phyloP scores from a whole-genome alignment of 768 basidiomycete species.

The Trametes gibbosa region DNA sequence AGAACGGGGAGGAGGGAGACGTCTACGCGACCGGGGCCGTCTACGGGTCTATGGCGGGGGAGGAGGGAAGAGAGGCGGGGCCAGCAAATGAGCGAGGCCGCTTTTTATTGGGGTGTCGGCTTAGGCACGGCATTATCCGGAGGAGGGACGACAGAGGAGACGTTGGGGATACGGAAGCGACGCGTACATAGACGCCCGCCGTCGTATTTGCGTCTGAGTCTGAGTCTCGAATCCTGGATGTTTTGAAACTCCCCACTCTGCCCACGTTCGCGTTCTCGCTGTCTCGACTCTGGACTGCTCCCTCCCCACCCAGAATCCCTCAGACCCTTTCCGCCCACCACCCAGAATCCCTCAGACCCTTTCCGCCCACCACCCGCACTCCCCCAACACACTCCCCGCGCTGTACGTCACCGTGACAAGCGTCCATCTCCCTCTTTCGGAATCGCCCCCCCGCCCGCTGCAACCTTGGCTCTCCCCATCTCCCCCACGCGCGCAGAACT shows the following conservation, averaged over 20 bases:
- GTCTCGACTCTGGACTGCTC: neutral
- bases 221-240: neutral
- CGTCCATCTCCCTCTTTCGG: no score
- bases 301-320: neutral
- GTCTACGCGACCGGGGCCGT: slow-evolving; percentile 12
- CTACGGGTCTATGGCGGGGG: slow-evolving; percentile 15
- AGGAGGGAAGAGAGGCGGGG: slow-evolving; percentile 17
- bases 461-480: no score
- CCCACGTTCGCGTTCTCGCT: neutral
- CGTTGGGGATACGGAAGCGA: neutral
- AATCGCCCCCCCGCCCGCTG: neutral
- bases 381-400: neutral
- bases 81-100: neutral
- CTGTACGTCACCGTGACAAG: neutral
- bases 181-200: neutral
- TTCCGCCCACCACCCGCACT: neutral
- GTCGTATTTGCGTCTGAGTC: neutral
- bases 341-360: neutral
- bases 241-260: neutral
- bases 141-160: neutral
- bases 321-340: neutral
- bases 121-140: slow-evolving; percentile 15
- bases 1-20: neutral
- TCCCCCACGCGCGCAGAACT: no score
- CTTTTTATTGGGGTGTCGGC: slow-evolving; percentile 20